A percentile compares a stretch with the other conserved stretches of the same genome.
Conservation (phyloP, 1,284 basidiomycete species). For the Farysia itapuensis region DNA sequence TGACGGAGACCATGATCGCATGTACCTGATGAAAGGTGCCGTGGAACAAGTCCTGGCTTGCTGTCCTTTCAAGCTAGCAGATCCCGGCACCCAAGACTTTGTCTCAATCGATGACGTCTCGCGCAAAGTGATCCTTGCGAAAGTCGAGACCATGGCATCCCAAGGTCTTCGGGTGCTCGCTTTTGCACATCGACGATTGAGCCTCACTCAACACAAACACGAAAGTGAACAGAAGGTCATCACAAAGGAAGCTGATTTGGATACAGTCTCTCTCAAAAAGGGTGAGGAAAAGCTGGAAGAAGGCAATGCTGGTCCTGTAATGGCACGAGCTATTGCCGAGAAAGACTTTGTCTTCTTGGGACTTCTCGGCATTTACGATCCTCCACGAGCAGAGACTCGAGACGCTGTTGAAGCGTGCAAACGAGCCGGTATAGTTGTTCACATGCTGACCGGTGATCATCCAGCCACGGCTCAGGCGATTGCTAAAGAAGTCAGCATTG, state of each 20-base stretch:
- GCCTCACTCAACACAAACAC: constrained; percentile 15
- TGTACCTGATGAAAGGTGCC: constrained; percentile 52
- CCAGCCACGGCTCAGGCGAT: constrained; percentile 49
- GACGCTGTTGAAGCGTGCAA: constrained; percentile 48
- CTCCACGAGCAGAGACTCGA: constrained; percentile 51
- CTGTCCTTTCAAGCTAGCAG: constrained; percentile 20
- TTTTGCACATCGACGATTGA: constrained; percentile 47
- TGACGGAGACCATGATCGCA: constrained; percentile 4
- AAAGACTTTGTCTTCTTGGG: constrained; percentile 46
- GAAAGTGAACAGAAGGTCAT: constrained; percentile 29
- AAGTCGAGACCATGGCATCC: constrained; percentile 48
- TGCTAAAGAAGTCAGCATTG: constrained; percentile 46
- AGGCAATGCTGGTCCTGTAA: constrained; percentile 7
- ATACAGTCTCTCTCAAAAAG: constrained; percentile 18
- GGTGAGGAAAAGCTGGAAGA: constrained; percentile 14
- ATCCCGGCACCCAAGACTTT: constrained; percentile 47
- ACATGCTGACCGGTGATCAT: constrained; percentile 55
- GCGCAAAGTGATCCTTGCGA: constrained; percentile 31
- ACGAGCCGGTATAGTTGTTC: constrained; percentile 47
- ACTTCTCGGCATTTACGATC: constrained; percentile 53
- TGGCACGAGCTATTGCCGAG: constrained; percentile 43
- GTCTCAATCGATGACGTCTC: constrained; percentile 25
- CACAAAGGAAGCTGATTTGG: constrained; percentile 8
- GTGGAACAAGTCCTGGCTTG: constrained; percentile 49
- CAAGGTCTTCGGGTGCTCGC: constrained; percentile 51